Conservation (phyloP, 306 rosid genomes). For the Medicago arabica region DNA sequence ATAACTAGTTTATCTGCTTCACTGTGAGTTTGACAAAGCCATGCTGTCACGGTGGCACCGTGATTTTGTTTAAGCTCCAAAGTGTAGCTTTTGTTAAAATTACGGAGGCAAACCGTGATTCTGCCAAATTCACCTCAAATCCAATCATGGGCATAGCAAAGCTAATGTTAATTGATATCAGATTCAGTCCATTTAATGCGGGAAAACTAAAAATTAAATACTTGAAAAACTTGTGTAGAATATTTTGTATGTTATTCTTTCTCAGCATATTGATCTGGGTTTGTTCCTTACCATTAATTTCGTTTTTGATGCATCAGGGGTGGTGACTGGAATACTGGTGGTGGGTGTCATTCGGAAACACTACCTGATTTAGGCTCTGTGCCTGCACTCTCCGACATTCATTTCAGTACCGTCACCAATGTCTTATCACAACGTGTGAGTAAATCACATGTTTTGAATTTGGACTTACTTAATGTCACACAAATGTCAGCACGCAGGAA, state of each 20-base stretch:
- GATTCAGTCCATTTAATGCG: neutral
- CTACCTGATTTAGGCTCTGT: conserved; percentile 66
- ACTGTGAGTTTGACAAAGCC: too few species aligned
- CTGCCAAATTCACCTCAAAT: too few species aligned
- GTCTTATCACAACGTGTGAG: conserved; percentile 53
- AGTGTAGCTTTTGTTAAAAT: neutral
- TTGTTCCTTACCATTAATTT: conserved; percentile 28
- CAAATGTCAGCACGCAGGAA: conserved; percentile 72
- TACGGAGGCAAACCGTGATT: neutral
- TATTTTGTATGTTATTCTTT: conserved; percentile 12
- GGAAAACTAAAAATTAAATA: neutral
- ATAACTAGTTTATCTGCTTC: conserved; percentile 17
- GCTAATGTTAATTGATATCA: neutral
- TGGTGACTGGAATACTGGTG: conserved; percentile 88
- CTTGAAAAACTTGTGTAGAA: neutral
- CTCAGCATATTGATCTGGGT: conserved; percentile 14
- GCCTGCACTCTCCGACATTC: conserved; percentile 47
- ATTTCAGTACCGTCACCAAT: conserved; percentile 50
- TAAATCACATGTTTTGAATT: conserved; percentile 47
- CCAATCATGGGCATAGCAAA: neutral
- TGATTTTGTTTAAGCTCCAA: neutral
- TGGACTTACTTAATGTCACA: conserved; percentile 73
- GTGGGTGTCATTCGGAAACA: conserved; percentile 84
- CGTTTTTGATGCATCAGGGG: conserved; percentile 57
- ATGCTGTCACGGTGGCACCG: too few species aligned